A percentile compares a stretch with the other conserved stretches of the same genome.
Conservation (phyloP, 2,329 filamentous ascomycete genomes). For the Aspergillus puulaauensis region DNA sequence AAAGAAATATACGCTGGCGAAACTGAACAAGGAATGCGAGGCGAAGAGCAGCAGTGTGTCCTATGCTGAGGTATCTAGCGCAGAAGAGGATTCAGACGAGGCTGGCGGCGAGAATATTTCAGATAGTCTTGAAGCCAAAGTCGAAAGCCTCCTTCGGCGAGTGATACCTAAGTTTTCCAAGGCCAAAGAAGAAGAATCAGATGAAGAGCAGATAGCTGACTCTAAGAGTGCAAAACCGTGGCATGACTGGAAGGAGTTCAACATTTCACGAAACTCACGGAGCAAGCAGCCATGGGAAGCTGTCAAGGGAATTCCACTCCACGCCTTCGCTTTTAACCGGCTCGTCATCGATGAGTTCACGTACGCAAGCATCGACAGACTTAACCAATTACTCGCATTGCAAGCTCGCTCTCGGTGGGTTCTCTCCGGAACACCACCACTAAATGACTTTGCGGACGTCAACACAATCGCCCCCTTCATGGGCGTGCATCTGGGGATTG, state of each 20-base stretch:
- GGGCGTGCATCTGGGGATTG: conserved; percentile 54
- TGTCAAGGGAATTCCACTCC: conserved; percentile 46
- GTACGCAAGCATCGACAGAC: conserved; percentile 49
- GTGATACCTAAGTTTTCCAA: not conserved
- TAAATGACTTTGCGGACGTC: conserved; percentile 59
- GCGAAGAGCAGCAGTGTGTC: not conserved
- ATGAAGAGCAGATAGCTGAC: not conserved
- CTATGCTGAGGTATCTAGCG: conserved; percentile 19
- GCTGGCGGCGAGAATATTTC: conserved; percentile 10
- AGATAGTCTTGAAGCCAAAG: conserved; percentile 17
- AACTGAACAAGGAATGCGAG: conserved; percentile 3
- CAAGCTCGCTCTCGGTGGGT: conserved; percentile 58
- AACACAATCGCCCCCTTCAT: conserved; percentile 59
- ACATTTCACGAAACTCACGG: conserved; percentile 12
- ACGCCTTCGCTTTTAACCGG: conserved; percentile 62
- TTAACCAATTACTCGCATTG: conserved; percentile 47
- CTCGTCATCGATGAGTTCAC: conserved; percentile 66
- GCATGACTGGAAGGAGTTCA: conserved; percentile 16
- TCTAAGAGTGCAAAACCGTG: conserved; percentile 1
- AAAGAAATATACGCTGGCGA: conserved; percentile 23
- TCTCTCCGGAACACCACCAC: conserved; percentile 61
- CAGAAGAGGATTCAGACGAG: conserved; percentile 14
- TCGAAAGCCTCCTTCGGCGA: conserved; percentile 13
- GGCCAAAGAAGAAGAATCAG: not conserved
- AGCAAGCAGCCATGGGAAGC: conserved; percentile 21